Conservation (phyloP, 1,284 basidiomycete species). For the Cerrena zonata region DNA sequence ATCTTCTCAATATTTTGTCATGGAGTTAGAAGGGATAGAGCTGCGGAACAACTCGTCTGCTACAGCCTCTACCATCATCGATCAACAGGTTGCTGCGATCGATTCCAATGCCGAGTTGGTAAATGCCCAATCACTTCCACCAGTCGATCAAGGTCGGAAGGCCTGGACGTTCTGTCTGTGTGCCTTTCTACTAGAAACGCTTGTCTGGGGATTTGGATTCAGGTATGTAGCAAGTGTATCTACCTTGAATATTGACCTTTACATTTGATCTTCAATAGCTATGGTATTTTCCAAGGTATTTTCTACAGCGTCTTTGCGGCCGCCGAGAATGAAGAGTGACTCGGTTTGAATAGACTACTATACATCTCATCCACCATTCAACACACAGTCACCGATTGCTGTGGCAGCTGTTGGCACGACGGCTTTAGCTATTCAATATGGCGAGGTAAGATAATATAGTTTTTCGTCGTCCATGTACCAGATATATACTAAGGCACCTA, state of each 20-base stretch:
- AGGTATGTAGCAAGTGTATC: slow-evolving; percentile 10
- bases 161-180: slow-evolving; percentile 11
- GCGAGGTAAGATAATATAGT: neutral
- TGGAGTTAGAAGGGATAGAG: too few species aligned
- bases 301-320: neutral
- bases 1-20: too few species aligned
- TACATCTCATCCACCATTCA: slow-evolving; percentile 6
- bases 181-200: slow-evolving; percentile 8
- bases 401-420: slow-evolving; percentile 2
- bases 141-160: slow-evolving; percentile 9
- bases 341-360: slow-evolving; percentile 1
- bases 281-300: slow-evolving; percentile 6
- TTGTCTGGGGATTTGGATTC: slow-evolving; percentile 11
- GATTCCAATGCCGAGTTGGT: neutral
- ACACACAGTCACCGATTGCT: slow-evolving; percentile 1
- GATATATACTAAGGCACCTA: too few species aligned
- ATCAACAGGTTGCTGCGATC: too few species aligned
- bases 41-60: too few species aligned
- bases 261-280: too few species aligned
- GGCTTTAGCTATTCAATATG: slow-evolving; percentile 5
- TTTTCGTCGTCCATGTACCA: too few species aligned
- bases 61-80: too few species aligned
- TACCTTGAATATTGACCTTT: neutral
- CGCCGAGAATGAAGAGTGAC: too few species aligned
- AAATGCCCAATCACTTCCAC: slow-evolving; percentile 6